These are phyloP conservation scores for Mallotus nudiflorus DNA, from an alignment of 345 rosid species.

Conservation along the genomic window DNA sequence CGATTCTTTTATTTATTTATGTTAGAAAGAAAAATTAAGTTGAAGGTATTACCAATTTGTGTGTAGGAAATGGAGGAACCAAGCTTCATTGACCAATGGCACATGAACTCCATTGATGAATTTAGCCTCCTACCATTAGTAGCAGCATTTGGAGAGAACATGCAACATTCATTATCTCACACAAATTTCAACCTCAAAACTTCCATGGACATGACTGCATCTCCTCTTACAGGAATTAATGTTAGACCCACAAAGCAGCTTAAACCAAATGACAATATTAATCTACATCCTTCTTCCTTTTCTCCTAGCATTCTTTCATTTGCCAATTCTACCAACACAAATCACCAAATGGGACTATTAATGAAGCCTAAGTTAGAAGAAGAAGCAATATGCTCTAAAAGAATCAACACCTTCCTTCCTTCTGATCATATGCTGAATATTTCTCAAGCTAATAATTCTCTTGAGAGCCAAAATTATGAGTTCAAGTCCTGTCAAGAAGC, in stretches of 20 bases:
- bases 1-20: not conserved
- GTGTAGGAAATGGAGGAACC: slow-evolving; percentile 56
- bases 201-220: slow-evolving; percentile 19
- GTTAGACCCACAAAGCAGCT: slow-evolving; percentile 44
- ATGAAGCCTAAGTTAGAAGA: slow-evolving; percentile 54
- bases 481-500: slow-evolving; percentile 34
- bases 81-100: slow-evolving; percentile 51
- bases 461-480: slow-evolving; percentile 35
- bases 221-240: not conserved
- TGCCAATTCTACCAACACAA: slow-evolving; percentile 25
- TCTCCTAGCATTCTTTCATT: slow-evolving; percentile 33
- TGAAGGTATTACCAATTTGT: no score
- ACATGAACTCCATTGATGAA: slow-evolving; percentile 46
- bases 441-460: slow-evolving; percentile 30
- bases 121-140: slow-evolving; percentile 33
- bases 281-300: slow-evolving; percentile 8
- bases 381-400: slow-evolving; percentile 23
- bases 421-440: slow-evolving; percentile 25
- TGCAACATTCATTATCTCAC: slow-evolving; percentile 25
- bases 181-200: slow-evolving; percentile 24
- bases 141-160: slow-evolving; percentile 48
- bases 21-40: no score
- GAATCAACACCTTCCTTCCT: slow-evolving; percentile 16
- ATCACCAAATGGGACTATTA: slow-evolving; percentile 34
- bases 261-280: slow-evolving; percentile 37